Conservation (phyloP, 2,329 filamentous ascomycete genomes). For the Epichloe gansuensis region DNA sequence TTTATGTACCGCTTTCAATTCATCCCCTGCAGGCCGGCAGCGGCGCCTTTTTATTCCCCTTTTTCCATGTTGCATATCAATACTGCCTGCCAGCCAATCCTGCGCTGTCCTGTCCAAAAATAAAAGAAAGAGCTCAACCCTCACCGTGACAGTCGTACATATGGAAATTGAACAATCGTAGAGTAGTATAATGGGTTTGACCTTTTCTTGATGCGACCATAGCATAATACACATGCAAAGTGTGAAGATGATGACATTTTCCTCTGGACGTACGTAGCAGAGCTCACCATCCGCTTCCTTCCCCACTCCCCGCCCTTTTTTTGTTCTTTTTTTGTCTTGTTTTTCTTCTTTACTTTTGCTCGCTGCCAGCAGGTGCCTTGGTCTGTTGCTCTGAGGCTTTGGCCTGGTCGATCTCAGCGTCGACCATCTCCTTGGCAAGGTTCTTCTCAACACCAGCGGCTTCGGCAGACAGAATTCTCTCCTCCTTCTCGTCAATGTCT, state of each 20-base stretch:
- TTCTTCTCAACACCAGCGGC: slow-evolving; percentile 33
- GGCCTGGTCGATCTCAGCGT: slow-evolving; percentile 38
- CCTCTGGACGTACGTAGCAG: too few species aligned
- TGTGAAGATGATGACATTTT: background rate
- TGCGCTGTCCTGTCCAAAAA: background rate
- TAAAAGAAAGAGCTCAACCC: background rate
- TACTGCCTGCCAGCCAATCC: slow-evolving; percentile 1
- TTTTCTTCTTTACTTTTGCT: slow-evolving; percentile 1
- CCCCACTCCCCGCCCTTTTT: background rate
- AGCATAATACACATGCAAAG: background rate
- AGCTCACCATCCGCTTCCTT: background rate
- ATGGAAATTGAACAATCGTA: slow-evolving; percentile 16
- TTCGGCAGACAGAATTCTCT: slow-evolving; percentile 43
- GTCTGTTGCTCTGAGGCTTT: slow-evolving; percentile 17
- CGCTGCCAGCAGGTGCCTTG: slow-evolving; percentile 8
- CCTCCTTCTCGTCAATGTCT: slow-evolving; percentile 90
- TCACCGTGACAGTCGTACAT: slow-evolving; percentile 7
- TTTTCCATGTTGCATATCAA: slow-evolving; percentile 2
- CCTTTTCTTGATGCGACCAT: background rate
- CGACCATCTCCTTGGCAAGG: slow-evolving; percentile 40
- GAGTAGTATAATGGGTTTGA: slow-evolving; percentile 7
- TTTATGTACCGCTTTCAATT: background rate
- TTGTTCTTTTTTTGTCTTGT: background rate
- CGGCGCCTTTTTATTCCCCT: background rate
- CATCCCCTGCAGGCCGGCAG: background rate